Evolutionary conservation across 768 basidiomycete genomes (phyloP), one percentile per base, ranked within the genome.

Genomic region (Tricholomella constricta): DNA sequence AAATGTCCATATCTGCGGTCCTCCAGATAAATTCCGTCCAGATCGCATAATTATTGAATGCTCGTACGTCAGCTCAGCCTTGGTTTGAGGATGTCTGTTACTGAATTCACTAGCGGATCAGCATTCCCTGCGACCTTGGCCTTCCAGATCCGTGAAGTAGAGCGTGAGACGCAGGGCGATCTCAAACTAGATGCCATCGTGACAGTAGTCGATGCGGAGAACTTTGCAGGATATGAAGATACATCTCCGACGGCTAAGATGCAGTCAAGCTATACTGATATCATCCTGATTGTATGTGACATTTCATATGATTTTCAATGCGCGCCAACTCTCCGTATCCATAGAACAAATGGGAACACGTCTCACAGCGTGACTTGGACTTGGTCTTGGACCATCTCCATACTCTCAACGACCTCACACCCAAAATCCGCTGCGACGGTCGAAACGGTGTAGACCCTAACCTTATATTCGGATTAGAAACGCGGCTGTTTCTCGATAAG

Each of bases 121-220:
- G 95, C 95, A 0, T 97, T 97, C 64, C 95, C 95, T 8, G 95
- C 95, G 2, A 96, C 94, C 1, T 78, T 98, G 29, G 95, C 94
- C 0, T 93, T 96, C 63, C 95, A 96, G 64, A 92, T 98, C 51
- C 86, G 92, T 34, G 88, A 95, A 66, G 75, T 98, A 20, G 94
- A 94, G 67, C 81, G 67, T 17, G 83, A 94, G 65, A 92, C 89
- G 2, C 64, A 75, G 17, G 79, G 83, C 10, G 89, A 86, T 43
- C 80, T 98, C 65, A 84, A 83, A 63, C 76, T 98, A 23, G 95
- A 98, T 61, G 89, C 91, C 0, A 95, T 97, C 52, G 78, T 94
- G 35, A 98, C 95, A 1, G 94, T 96, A 19, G 75, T 98, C 42
- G 90, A 92, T 64, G 89, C 91, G 1, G 91, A 92, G 69, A 96